phyloP scores from a whole-genome alignment of 1,284 basidiomycete genomes.

The Gomphus sp. region DNA sequence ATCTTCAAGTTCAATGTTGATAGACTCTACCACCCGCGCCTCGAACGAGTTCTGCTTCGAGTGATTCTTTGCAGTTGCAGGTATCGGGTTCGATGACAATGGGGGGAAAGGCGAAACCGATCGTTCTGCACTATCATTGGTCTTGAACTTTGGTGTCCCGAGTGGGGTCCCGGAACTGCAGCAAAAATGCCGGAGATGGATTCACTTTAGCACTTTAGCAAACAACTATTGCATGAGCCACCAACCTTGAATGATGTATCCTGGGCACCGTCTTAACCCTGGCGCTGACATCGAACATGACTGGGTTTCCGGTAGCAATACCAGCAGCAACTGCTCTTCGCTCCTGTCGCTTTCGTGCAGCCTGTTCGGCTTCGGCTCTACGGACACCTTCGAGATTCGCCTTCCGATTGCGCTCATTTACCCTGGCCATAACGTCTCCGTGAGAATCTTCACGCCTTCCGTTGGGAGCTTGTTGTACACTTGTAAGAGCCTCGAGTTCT shows the following conservation, averaged over 20 bases:
- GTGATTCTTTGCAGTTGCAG: constrained; percentile 15
- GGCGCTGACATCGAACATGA: constrained; percentile 47
- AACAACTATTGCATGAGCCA: constrained; percentile 17
- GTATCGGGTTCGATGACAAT: constrained; percentile 18
- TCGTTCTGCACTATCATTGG: constrained; percentile 18
- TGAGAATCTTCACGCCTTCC: constrained; percentile 26
- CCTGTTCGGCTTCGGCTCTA: constrained; percentile 62
- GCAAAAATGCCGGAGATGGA: constrained; percentile 8
- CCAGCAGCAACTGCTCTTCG: constrained; percentile 46
- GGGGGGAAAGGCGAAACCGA: constrained; percentile 35
- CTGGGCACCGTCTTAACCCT: constrained; percentile 50
- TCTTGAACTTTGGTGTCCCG: constrained; percentile 20
- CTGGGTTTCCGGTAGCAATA: constrained; percentile 29
- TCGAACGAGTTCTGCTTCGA: constrained; percentile 38
- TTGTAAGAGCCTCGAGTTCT: constrained; percentile 49
- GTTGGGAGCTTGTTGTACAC: constrained; percentile 21
- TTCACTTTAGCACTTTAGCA: constrained; percentile 12
- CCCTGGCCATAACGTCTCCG: constrained; percentile 56
- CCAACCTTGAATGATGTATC: constrained; percentile 46
- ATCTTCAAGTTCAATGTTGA: constrained; percentile 72
- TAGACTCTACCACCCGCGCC: constrained; percentile 48
- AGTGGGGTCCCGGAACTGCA: constrained; percentile 31
- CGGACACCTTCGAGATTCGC: constrained; percentile 73
- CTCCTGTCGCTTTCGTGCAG: constrained; percentile 55
- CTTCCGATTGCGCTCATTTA: constrained; percentile 84